Percentiles rank a stretch among this genome's conserved stretches.
These are phyloP conservation scores for Candida multigemmis DNA, from an alignment of 805 yeast genomes.

Conservation along the genomic window DNA sequence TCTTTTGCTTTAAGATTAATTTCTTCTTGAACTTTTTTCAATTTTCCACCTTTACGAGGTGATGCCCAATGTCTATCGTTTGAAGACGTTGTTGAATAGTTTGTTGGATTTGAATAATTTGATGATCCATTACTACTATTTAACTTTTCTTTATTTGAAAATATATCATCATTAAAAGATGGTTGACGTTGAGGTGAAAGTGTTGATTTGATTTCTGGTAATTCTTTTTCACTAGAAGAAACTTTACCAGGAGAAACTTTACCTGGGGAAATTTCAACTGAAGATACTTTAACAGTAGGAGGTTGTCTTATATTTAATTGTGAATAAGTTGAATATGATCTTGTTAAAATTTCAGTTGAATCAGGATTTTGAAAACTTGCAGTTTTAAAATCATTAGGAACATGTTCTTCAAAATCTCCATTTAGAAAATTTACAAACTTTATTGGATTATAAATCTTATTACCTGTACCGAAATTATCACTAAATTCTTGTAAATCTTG, in stretches of 20 bases:
- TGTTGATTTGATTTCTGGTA: slow-evolving; percentile 2
- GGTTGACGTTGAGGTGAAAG: too few species aligned
- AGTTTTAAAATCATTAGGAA: slow-evolving; percentile 7
- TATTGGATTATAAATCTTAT: slow-evolving; percentile 49
- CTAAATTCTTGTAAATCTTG: slow-evolving; percentile 51
- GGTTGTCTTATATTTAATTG: slow-evolving; percentile 7
- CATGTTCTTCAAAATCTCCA: slow-evolving; percentile 25
- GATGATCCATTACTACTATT: slow-evolving; percentile 8
- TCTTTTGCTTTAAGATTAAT: slow-evolving; percentile 27
- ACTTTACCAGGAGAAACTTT: slow-evolving; percentile 4
- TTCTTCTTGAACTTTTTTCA: slow-evolving; percentile 25
- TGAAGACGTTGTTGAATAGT: slow-evolving; percentile 12
- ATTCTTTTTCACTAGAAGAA: slow-evolving; percentile 3
- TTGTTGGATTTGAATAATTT: slow-evolving; percentile 30
- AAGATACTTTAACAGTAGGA: slow-evolving; percentile 2
- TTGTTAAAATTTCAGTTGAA: slow-evolving; percentile 13
- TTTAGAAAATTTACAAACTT: slow-evolving; percentile 50
- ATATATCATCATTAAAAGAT: slow-evolving; percentile 4
- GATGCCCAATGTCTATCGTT: slow-evolving; percentile 33
- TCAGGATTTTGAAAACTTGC: slow-evolving; percentile 28
- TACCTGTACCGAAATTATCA: slow-evolving; percentile 53
- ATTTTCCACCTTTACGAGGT: slow-evolving; percentile 26
- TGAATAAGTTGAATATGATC: slow-evolving; percentile 19
- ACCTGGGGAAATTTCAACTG: slow-evolving; percentile 1
- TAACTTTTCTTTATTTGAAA: slow-evolving; percentile 6